Base-by-base conservation (phyloP, 768 basidiomycete genomes). In the Dictyophora rubrovolvata region DNA sequence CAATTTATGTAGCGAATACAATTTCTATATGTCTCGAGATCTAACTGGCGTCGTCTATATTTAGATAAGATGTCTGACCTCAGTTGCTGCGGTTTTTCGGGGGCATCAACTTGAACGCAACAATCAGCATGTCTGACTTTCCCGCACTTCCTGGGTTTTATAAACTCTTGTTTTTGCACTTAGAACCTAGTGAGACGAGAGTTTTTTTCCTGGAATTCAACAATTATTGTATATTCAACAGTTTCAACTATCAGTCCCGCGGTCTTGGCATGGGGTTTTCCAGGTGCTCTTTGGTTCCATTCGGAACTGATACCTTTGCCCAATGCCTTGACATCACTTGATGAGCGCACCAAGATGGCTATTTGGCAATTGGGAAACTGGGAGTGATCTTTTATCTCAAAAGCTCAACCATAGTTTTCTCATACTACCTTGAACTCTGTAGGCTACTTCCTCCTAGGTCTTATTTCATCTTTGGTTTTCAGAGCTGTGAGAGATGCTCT, bases 281-380 rank as follows among this genome's bases (percentile, higher is more conserved):
- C 84, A 8, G 85, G 86, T 14, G 73, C 84, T 21, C 70, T 73
- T 16, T 86, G 86, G 83, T 87, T 86, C 63, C 79, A 84, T 65
- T 74, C 80, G 64, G 75, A 84, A 62, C 79, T 88, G 56, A 77
- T 86, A 48, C 86, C 85, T 1, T 72, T 72, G 8, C 59, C 68
- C 16, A 0, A 70, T 73, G 36, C 59, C 67, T 0, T 68, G 71
- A 5, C 63, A 70, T 49, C 67, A 6, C 65, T 81, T 53, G 80
- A 85, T 51, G 66, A 74, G 37, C 74, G 82, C 36, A 78, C 80
- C 6, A 72, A 70, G 16, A 85, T 86, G 79, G 79, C 78, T 17
- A 75, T 87, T 58, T 81, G 80, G 76, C 87, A 89, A 63, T 70
- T 88, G 10, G 80, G 77, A 33, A 87, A 85, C 61, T 84, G 86